Base-by-base conservation (phyloP, 768 basidiomycete species). In the Brasilioporus rufonigricans region DNA sequence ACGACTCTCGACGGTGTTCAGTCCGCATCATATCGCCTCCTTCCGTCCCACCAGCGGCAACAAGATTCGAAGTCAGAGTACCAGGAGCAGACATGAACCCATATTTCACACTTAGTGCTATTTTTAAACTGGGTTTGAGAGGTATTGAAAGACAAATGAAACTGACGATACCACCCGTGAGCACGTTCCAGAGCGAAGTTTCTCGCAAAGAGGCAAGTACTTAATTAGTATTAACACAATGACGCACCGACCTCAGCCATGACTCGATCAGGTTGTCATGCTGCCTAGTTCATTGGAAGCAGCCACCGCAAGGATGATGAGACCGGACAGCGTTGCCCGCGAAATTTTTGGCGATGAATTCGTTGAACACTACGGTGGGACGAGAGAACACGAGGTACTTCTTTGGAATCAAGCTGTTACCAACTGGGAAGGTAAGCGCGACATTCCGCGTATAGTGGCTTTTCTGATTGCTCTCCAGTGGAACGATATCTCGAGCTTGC, bases 61-160 rank as follows among this genome's bases (percentile, higher is more conserved):
- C 97, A 1, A 80, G 97, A 46, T 82, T 99, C 63, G 97, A 99
- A 75, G 75, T 99, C 14, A 87, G 97, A 50, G 84, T 98, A 18
- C 95, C 97, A 1, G 97, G 97, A 24, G 97, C 97, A 36, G 97
- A 99, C 66, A 92, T 98, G 83, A 94, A 95, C 72, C 91, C 93
- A 1, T 91, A 94, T 73, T 92, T 89, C 59, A 84, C 93, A 0
- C 74, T 98, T 41, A 86, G 89, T 46, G 87, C 96, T 4, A 88
- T 98, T 57, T 93, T 98, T 69, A 77, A 83, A 19, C 76, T 96
- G 27, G 97, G 97, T 10, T 66, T 97, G 26, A 80, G 93, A 54
- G 97, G 97, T 2, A 93, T 99, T 52, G 80, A 85, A 71, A 87
- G 86, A 73, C 82, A 88, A 69, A 69, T 89, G 56, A 58, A 76